Conservation (phyloP, 345 rosid species). For the Microcos paniculata region DNA sequence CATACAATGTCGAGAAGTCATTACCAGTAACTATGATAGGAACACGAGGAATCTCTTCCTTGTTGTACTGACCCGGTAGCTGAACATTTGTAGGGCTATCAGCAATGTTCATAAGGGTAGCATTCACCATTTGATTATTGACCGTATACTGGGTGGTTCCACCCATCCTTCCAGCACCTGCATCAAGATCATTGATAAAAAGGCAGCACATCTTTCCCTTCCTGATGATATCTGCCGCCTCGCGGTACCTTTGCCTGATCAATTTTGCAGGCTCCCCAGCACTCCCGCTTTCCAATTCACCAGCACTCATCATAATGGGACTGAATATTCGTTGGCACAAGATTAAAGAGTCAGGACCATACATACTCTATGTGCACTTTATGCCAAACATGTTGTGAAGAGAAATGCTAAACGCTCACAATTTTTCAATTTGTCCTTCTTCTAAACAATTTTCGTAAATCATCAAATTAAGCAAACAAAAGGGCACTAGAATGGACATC, state of each 20-base stretch:
- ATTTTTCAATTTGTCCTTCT: too few species aligned
- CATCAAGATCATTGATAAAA: constrained; percentile 96
- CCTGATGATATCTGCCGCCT: constrained; percentile 87
- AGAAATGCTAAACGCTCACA: too few species aligned
- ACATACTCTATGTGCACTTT: too few species aligned
- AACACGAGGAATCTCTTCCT: constrained; percentile 88
- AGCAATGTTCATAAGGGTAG: constrained; percentile 99
- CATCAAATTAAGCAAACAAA: too few species aligned
- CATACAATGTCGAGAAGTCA: constrained; percentile 93
- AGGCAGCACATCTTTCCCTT: constrained; percentile 97
- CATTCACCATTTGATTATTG: constrained; percentile 99
- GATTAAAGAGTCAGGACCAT: too few species aligned
- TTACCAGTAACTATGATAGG: constrained; percentile 96
- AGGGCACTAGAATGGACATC: neutral
- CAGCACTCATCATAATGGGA: constrained; percentile 99
- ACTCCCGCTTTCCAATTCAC: constrained; percentile 96
- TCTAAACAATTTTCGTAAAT: too few species aligned
- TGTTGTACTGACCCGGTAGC: constrained; percentile 99
- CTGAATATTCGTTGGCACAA: constrained; percentile 32
- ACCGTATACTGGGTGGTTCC: constrained; percentile 97
- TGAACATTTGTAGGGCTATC: constrained; percentile 92
- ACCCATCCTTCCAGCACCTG: constrained; percentile 92
- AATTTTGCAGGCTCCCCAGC: constrained; percentile 94
- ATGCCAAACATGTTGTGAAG: too few species aligned
- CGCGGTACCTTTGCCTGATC: constrained; percentile 96